Evolutionary conservation across 2,329 filamentous ascomycete species (phyloP).

Genomic region (Fonsecaea pugnacius): DNA sequence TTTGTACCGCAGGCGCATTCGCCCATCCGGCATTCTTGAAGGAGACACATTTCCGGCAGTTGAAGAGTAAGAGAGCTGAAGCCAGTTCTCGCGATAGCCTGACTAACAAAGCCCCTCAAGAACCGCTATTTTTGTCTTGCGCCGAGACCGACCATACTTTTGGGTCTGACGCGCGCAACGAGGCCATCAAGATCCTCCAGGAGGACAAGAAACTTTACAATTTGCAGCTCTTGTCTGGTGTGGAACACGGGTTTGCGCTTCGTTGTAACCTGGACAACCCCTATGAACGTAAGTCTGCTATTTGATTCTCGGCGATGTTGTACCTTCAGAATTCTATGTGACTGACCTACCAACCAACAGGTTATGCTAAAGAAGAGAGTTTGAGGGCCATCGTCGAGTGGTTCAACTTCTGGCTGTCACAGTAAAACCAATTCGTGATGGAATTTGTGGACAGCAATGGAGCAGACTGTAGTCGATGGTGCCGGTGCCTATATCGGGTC

Average conservation of each 20-base stretch:
- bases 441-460: not conserved
- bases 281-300: conserved; percentile 25
- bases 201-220: conserved; percentile 33
- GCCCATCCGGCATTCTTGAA: conserved; percentile 58
- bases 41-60: conserved; percentile 50
- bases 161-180: conserved; percentile 25
- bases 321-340: not conserved
- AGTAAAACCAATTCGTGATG: conserved; percentile 4
- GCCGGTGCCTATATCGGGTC: not conserved
- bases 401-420: conserved; percentile 29
- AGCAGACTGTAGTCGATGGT: not conserved
- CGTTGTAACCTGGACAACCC: conserved; percentile 31
- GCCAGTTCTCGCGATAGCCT: not conserved
- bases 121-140: conserved; percentile 31
- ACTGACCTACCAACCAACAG: conserved; percentile 13
- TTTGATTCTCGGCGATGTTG: not conserved
- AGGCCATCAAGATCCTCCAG: conserved; percentile 32
- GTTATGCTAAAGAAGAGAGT: conserved; percentile 30
- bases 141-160: conserved; percentile 32
- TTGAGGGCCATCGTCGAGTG: conserved; percentile 28
- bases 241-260: conserved; percentile 39
- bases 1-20: conserved; percentile 53
- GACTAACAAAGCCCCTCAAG: conserved; percentile 10
- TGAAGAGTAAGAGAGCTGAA: conserved; percentile 38
- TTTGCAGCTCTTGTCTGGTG: conserved; percentile 36